Evolutionary conservation across 352 stramenopile genomes (phyloP).

Genomic region (Pythium dissimile): DNA sequence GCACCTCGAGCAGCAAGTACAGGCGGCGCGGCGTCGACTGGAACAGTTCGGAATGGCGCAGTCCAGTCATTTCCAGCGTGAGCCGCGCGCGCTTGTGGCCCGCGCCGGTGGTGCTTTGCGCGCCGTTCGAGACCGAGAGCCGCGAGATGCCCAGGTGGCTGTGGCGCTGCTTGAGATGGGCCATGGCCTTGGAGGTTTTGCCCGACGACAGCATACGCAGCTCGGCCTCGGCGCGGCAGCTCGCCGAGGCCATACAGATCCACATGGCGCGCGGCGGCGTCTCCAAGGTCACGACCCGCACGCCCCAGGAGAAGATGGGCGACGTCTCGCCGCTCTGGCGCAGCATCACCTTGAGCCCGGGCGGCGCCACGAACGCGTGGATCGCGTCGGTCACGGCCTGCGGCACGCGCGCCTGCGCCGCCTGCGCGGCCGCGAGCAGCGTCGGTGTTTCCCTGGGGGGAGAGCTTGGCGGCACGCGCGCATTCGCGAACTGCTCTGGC

Average conservation of each 20-base stretch:
- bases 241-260: constrained; percentile 6
- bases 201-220: neutral
- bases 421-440: neutral
- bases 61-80: neutral
- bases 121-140: no score
- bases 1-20: neutral
- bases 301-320: constrained; percentile 7
- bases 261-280: neutral
- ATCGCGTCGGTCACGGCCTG: constrained; percentile 1
- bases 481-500: no score
- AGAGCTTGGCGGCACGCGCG: no score
- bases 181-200: constrained; percentile 13
- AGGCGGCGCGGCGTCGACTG: constrained; percentile 2
- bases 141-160: no score
- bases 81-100: neutral
- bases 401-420: neutral
- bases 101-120: neutral
- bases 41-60: neutral
- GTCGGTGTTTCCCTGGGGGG: neutral
- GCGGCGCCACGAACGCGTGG: neutral
- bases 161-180: neutral
- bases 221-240: neutral
- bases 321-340: neutral
- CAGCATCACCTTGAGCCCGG: neutral
- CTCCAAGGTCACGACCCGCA: neutral